phyloP scores from a whole-genome alignment of 441 rosid genomes.

The Macaranga tanarius region DNA sequence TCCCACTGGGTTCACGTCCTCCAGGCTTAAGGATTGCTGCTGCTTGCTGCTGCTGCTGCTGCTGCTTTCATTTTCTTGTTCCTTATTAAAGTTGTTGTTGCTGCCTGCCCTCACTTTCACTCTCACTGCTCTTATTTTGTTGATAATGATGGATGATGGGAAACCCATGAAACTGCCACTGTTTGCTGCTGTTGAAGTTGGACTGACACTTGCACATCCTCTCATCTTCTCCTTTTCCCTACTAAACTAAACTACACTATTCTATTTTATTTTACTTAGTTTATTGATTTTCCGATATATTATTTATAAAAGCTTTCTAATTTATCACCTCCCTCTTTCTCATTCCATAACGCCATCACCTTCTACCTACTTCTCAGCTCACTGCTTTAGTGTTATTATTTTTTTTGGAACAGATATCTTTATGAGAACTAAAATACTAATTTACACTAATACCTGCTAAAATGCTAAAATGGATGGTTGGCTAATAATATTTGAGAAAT shows the following conservation, averaged over 20 bases:
- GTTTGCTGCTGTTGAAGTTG: not conserved
- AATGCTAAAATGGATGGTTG: too few species aligned
- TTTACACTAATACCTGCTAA: too few species aligned
- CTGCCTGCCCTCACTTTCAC: conserved; percentile 13
- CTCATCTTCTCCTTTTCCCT: not conserved
- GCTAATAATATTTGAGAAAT: too few species aligned
- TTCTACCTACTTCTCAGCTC: too few species aligned
- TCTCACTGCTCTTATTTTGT: not conserved
- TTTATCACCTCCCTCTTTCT: too few species aligned
- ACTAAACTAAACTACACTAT: too few species aligned
- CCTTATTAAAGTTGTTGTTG: conserved; percentile 8
- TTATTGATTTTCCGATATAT: too few species aligned
- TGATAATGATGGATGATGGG: not conserved
- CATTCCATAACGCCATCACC: too few species aligned
- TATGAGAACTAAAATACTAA: too few species aligned
- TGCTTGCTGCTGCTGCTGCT: conserved; percentile 13
- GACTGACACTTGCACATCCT: conserved; percentile 8
- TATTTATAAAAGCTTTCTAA: too few species aligned
- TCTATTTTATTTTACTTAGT: not conserved
- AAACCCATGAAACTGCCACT: not conserved
- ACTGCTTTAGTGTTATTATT: too few species aligned
- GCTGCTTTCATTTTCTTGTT: conserved; percentile 1
- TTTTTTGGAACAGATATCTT: too few species aligned
- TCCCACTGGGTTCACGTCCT: conserved; percentile 90
- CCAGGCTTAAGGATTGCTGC: conserved; percentile 52